Conservation (phyloP, 352 stramenopile species). For the Globisporangium nodosum region DNA sequence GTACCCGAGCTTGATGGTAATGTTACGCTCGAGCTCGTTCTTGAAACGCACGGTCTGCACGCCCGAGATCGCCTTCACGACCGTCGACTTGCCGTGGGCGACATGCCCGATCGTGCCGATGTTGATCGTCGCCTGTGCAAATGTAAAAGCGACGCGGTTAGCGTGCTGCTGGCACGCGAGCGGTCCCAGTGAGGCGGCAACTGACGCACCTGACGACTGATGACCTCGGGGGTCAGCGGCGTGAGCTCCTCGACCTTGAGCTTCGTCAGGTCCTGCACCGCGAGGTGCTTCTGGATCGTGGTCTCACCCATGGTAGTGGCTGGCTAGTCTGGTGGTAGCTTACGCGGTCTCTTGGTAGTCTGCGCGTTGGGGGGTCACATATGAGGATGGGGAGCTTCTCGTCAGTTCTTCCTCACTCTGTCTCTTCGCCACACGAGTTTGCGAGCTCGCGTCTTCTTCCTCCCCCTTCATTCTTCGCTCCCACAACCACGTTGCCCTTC, state of each 20-base stretch:
- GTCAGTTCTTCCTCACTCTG: neutral
- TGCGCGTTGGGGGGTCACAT: neutral
- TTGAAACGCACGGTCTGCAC: conserved; percentile 98
- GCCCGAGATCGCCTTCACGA: conserved; percentile 99
- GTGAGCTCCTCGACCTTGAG: conserved; percentile 96
- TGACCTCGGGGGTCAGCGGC: conserved; percentile 97
- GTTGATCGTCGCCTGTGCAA: conserved; percentile 97
- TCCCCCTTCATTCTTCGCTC: too few relatives aligned
- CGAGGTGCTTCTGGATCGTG: conserved; percentile 67
- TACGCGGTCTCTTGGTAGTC: neutral
- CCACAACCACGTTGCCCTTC: neutral
- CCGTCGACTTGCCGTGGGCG: conserved; percentile 99
- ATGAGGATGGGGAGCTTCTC: neutral
- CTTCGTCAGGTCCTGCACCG: conserved; percentile 92
- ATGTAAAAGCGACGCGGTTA: conserved; percentile 11
- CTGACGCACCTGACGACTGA: conserved; percentile 70
- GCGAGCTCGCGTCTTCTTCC: neutral
- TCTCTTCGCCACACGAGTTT: neutral
- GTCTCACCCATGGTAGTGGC: conserved; percentile 48
- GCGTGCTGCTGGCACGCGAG: neutral
- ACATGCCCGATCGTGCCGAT: conserved; percentile 99
- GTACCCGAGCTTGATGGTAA: conserved; percentile 99
- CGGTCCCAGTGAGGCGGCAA: neutral
- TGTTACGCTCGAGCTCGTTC: conserved; percentile 99
- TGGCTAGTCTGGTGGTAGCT: neutral